Evolutionary conservation across 306 rosid genomes (phyloP).

Genomic region (Cucumis melo): DNA sequence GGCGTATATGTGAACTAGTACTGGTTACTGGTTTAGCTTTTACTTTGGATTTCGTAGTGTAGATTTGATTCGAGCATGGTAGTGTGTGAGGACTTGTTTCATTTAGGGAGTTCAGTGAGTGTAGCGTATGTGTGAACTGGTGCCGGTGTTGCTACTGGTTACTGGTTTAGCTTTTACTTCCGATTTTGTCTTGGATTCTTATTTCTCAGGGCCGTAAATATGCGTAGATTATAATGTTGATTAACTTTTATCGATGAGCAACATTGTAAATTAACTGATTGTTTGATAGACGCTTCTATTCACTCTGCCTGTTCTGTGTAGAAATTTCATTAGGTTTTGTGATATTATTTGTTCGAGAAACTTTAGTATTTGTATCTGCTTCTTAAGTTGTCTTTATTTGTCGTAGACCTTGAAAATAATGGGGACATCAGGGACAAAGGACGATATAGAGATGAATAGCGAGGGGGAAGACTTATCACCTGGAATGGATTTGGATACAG

Average conservation of each 20-base stretch:
- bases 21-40: too few species aligned
- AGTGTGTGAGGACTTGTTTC: neutral
- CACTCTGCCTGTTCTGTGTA: neutral
- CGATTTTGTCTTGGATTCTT: neutral
- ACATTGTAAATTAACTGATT: neutral
- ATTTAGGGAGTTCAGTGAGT: too few species aligned
- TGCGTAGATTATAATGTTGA: neutral
- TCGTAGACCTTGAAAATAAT: constrained; percentile 12
- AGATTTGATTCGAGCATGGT: neutral
- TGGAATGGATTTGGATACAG: constrained; percentile 15
- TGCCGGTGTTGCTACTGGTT: neutral
- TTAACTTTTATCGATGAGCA: neutral
- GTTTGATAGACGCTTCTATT: neutral
- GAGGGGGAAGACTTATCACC: neutral
- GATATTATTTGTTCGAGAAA: neutral
- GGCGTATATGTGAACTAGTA: too few species aligned
- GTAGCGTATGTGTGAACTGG: too few species aligned
- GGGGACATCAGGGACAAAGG: constrained; percentile 39
- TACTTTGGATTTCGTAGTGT: too few species aligned
- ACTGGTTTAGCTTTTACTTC: neutral
- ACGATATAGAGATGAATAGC: constrained; percentile 32
- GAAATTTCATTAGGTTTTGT: neutral
- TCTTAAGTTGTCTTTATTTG: neutral
- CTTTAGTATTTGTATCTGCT: neutral
- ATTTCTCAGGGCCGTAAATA: neutral